These are phyloP conservation scores for Thelonectria rubi DNA, from an alignment of 2,329 filamentous ascomycete species.

Conservation along the genomic window DNA sequence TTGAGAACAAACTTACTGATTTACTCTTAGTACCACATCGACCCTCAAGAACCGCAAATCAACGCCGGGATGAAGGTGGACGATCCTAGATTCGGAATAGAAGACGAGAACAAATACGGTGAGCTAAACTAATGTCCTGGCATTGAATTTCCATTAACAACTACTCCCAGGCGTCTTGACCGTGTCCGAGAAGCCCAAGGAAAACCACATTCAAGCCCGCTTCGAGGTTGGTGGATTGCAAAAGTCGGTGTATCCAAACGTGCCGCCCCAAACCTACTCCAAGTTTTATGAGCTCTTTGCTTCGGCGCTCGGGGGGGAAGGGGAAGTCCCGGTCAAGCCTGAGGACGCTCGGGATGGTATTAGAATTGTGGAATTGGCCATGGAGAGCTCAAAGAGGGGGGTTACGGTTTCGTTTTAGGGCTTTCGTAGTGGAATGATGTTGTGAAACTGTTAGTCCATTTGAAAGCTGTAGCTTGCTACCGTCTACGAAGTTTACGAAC, in stretches of 20 bases:
- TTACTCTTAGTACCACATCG: background rate
- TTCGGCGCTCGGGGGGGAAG: background rate
- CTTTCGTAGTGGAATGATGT: no score
- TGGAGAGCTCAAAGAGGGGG: background rate
- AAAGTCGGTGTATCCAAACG: background rate
- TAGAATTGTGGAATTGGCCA: constrained; percentile 1
- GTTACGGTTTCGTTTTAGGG: background rate
- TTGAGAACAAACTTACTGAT: no score
- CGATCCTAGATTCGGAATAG: constrained; percentile 3
- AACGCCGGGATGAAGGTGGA: constrained; percentile 6
- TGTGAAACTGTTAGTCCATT: no score
- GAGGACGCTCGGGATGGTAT: background rate
- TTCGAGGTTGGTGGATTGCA: constrained; percentile 1
- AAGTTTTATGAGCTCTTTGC: constrained; percentile 1
- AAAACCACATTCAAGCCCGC: background rate
- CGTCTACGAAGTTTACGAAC: no score
- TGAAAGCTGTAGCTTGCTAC: no score
- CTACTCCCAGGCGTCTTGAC: background rate
- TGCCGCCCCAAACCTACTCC: background rate
- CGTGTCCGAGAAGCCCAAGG: background rate
- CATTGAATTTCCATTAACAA: background rate
- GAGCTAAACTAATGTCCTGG: background rate
- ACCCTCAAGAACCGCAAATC: constrained; percentile 12
- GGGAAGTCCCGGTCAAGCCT: constrained; percentile 1
- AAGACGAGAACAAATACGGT: constrained; percentile 1